These are phyloP conservation scores for Eryngium alpinum DNA, from an alignment of 140 eudicot genomes.

Conservation along the genomic window DNA sequence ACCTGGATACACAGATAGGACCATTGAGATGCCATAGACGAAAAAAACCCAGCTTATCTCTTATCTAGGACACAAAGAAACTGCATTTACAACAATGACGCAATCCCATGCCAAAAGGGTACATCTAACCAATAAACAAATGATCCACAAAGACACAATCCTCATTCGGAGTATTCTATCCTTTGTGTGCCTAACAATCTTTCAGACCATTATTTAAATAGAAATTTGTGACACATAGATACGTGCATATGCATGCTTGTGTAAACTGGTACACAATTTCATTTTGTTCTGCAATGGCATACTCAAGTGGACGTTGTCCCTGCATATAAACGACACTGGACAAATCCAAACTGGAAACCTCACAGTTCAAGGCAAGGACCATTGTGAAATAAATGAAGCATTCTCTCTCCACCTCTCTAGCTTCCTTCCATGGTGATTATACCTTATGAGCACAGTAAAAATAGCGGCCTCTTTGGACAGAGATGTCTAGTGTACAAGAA, in stretches of 20 bases:
- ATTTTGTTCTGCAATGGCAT: not conserved
- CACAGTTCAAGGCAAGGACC: not conserved
- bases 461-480: no score
- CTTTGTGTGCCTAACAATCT: not conserved
- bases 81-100: not conserved
- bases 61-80: not conserved
- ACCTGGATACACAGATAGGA: not conserved
- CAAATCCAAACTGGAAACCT: not conserved
- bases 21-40: not conserved
- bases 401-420: not conserved
- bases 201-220: not conserved
- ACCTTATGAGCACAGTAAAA: not conserved
- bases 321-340: not conserved
- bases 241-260: not conserved
- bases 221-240: not conserved
- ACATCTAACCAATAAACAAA: not conserved
- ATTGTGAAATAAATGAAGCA: not conserved
- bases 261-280: not conserved
- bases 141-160: not conserved
- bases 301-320: not conserved
- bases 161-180: not conserved
- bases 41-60: not conserved
- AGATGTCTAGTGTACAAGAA: no score
- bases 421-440: not conserved
- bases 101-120: not conserved